A percentile compares a stretch with the other conserved stretches of the same genome.
phyloP scores from a whole-genome alignment of 345 rosid species.

The Lepidium aucheri region DNA sequence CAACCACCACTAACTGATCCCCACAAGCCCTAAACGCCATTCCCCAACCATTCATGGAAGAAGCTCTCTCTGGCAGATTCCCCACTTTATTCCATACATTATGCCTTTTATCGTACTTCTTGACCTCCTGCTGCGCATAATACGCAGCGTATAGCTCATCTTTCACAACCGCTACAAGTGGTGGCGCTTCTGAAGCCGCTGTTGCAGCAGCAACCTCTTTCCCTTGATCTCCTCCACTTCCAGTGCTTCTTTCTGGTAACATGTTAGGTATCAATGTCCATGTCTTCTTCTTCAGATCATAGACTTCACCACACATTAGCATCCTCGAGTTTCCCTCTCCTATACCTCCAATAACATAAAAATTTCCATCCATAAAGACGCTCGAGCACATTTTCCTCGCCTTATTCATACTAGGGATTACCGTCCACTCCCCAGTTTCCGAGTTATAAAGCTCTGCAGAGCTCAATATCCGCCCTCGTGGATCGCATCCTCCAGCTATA shows the following conservation, averaged over 20 bases:
- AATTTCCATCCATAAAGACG: constrained; percentile 73
- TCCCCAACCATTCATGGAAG: constrained; percentile 80
- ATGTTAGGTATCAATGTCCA: constrained; percentile 62
- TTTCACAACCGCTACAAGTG: constrained; percentile 64
- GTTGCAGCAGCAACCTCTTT: background rate
- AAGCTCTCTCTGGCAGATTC: constrained; percentile 45
- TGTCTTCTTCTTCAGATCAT: constrained; percentile 41
- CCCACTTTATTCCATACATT: constrained; percentile 55
- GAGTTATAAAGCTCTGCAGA: constrained; percentile 68
- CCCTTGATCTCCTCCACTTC: constrained; percentile 6
- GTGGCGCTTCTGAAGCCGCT: constrained; percentile 56
- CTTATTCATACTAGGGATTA: constrained; percentile 55
- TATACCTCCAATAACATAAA: constrained; percentile 65
- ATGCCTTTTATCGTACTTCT: constrained; percentile 46
- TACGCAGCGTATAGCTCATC: constrained; percentile 68
- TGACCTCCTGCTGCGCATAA: constrained; percentile 38
- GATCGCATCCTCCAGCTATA: constrained; percentile 79
- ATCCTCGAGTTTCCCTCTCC: constrained; percentile 28
- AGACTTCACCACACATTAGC: constrained; percentile 56
- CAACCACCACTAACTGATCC: constrained; percentile 50
- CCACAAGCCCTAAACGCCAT: constrained; percentile 81
- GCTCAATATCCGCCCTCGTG: constrained; percentile 34
- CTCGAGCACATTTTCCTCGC: constrained; percentile 73
- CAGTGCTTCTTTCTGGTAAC: constrained; percentile 39
- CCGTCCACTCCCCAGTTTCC: constrained; percentile 40